These are phyloP conservation scores for Camellia granthamiana DNA, from an alignment of 148 eudicot genomes.

Conservation along the genomic window DNA sequence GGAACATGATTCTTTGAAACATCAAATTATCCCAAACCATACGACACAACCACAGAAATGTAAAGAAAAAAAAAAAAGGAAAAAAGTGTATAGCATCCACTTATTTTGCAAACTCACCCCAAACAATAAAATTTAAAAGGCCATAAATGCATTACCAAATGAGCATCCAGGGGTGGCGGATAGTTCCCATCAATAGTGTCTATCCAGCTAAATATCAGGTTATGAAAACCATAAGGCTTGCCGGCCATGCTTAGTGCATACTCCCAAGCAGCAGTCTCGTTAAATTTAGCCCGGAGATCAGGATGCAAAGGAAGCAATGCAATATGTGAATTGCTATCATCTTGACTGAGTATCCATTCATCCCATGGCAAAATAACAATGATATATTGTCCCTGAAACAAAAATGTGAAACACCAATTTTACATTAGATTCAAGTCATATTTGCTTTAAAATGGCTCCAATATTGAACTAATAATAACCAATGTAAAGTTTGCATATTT, in stretches of 20 bases:
- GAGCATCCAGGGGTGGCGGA: constrained; percentile 91
- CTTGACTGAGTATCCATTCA: constrained; percentile 80
- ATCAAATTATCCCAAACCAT: background rate
- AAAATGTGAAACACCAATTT: too few species aligned
- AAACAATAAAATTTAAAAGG: background rate
- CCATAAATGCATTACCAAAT: constrained; percentile 52
- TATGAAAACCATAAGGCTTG: constrained; percentile 86
- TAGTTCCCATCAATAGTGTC: constrained; percentile 78
- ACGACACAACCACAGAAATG: background rate
- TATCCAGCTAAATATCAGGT: constrained; percentile 95
- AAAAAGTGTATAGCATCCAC: background rate
- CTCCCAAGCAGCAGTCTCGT: constrained; percentile 91
- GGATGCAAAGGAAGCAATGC: constrained; percentile 92
- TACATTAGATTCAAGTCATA: too few species aligned
- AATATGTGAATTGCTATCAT: constrained; percentile 83
- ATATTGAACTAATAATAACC: too few species aligned
- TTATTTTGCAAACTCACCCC: background rate
- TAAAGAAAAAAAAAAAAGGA: background rate
- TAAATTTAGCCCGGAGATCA: constrained; percentile 74
- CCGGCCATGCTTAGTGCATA: constrained; percentile 91
- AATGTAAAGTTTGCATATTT: too few species aligned
- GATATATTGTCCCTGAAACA: constrained; percentile 71
- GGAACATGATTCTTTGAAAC: background rate
- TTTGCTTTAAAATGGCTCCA: too few species aligned
- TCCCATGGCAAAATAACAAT: constrained; percentile 93